Conservation (phyloP, 257 asterid species). For the Solanum chiquidenum region DNA sequence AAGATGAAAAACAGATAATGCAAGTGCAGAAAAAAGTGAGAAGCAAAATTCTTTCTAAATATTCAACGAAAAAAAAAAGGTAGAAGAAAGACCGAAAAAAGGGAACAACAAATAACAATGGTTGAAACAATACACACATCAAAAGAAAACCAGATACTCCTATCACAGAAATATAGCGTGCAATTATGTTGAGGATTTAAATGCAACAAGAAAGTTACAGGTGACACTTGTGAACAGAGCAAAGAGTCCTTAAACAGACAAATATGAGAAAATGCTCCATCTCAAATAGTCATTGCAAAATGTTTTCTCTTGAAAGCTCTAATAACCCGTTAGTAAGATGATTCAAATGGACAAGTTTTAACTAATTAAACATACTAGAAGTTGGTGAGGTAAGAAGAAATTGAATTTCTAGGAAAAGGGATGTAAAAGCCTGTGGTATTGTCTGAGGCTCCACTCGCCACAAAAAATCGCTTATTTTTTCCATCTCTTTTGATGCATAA, state of each 20-base stretch:
- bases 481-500: background rate
- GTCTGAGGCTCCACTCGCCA: background rate
- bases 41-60: background rate
- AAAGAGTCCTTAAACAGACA: background rate
- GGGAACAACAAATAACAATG: background rate
- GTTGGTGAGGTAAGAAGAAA: background rate
- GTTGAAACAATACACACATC: background rate
- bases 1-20: background rate
- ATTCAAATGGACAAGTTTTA: background rate
- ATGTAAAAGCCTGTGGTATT: background rate
- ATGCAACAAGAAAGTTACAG: background rate
- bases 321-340: background rate
- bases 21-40: background rate
- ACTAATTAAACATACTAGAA: background rate
- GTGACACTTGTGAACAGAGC: background rate
- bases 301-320: background rate
- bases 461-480: no score
- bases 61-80: background rate
- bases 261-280: background rate
- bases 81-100: background rate
- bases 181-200: background rate
- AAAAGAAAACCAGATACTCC: background rate
- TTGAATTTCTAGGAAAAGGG: background rate
- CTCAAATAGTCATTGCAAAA: background rate
- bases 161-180: background rate